A percentile compares a stretch with the other conserved stretches of the same genome.
phyloP scores from a whole-genome alignment of 306 rosid genomes.

The Comarum palustre region DNA sequence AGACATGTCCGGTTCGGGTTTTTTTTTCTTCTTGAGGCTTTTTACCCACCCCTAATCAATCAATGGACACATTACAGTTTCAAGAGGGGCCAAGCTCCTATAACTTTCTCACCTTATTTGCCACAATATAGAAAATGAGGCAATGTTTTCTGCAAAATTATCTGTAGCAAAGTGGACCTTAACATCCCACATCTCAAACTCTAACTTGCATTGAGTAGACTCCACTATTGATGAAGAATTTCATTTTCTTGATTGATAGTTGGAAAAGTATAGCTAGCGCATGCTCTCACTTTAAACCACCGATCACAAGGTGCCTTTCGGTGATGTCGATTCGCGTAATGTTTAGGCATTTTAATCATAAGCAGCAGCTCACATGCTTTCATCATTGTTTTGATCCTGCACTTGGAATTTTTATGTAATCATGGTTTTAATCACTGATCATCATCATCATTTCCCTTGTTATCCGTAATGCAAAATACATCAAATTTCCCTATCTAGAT shows the following conservation, averaged over 20 bases:
- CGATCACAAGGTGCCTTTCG: constrained; percentile 48
- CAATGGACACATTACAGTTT: not conserved
- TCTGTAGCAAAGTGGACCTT: not conserved
- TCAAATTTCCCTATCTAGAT: not conserved
- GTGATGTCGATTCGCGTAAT: constrained; percentile 43
- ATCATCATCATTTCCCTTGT: constrained; percentile 35
- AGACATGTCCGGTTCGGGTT: too few species aligned
- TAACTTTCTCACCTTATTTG: not conserved
- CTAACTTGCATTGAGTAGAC: not conserved
- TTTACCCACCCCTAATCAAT: too few species aligned
- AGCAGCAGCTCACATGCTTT: constrained; percentile 47
- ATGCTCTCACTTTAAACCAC: constrained; percentile 22
- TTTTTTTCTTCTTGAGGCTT: too few species aligned
- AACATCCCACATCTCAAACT: not conserved
- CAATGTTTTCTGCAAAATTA: not conserved
- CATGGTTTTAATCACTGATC: constrained; percentile 43
- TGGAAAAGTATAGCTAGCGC: constrained; percentile 24
- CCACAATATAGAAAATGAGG: not conserved
- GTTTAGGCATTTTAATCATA: constrained; percentile 16
- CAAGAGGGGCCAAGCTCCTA: not conserved
- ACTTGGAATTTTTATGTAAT: constrained; percentile 38
- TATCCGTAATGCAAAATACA: constrained; percentile 4
- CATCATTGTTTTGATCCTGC: constrained; percentile 58
- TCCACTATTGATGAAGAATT: not conserved
- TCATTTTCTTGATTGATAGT: constrained; percentile 3